Percentiles rank a stretch among this genome's conserved stretches.
Conservation (phyloP, 2,329 filamentous ascomycete genomes). For the Aphanoascus verrucosus region DNA sequence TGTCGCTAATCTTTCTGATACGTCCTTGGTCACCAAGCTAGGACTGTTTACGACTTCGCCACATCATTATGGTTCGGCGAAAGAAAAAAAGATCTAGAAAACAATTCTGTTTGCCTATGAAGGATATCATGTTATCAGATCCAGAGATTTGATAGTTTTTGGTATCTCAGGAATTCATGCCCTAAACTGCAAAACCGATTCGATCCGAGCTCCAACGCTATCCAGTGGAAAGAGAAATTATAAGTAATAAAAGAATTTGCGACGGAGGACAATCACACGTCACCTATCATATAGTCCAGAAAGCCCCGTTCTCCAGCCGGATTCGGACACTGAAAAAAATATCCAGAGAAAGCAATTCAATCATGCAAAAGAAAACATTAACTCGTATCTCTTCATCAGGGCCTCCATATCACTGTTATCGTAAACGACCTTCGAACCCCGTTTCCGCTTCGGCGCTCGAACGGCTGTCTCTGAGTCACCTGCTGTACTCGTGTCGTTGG, state of each 20-base stretch:
- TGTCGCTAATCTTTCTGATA: no score
- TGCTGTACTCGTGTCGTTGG: background rate
- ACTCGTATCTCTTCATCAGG: constrained; percentile 11
- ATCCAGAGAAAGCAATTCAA: background rate
- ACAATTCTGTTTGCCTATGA: no score
- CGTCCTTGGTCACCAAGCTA: no score
- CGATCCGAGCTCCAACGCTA: constrained; percentile 2
- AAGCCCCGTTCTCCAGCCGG: background rate
- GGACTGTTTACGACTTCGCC: no score
- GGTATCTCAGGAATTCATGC: background rate
- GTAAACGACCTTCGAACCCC: background rate
- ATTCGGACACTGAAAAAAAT: background rate
- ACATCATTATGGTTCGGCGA: no score
- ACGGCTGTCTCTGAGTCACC: background rate
- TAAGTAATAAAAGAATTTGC: background rate
- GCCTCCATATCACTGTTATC: constrained; percentile 11
- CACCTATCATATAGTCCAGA: background rate
- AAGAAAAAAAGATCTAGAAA: no score
- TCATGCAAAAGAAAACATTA: constrained; percentile 13
- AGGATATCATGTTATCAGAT: no score
- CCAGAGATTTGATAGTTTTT: no score
- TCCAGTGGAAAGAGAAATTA: background rate
- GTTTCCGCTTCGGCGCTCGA: background rate
- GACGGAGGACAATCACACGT: background rate
- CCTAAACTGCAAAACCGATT: background rate